These are phyloP conservation scores for Scedosporium apiospermum DNA, from an alignment of 2,329 filamentous ascomycete genomes.

Conservation along the genomic window DNA sequence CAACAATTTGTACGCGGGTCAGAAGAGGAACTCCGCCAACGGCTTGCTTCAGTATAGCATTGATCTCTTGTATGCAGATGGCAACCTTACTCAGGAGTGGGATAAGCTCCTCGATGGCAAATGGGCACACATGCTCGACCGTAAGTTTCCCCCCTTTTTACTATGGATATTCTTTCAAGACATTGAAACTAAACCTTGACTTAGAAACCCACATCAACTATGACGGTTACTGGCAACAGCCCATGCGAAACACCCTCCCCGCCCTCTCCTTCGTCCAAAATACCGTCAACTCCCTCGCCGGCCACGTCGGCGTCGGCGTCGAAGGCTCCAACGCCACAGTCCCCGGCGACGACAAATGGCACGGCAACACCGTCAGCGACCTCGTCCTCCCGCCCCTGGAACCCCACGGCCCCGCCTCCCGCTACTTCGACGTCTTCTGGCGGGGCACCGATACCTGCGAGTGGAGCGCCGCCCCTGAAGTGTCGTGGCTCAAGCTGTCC, in stretches of 20 bases:
- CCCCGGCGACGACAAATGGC: slow-evolving; percentile 45
- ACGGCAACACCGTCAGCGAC: slow-evolving; percentile 38
- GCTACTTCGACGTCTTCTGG: slow-evolving; percentile 56
- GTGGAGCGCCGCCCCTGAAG: slow-evolving; percentile 38
- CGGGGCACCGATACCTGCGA: slow-evolving; percentile 43
- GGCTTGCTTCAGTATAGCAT: slow-evolving; percentile 41
- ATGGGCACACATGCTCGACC: slow-evolving; percentile 54
- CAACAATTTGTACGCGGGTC: slow-evolving; percentile 43
- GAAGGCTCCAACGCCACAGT: slow-evolving; percentile 59
- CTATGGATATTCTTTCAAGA: neutral
- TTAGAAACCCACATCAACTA: slow-evolving; percentile 44
- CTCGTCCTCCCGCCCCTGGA: slow-evolving; percentile 48
- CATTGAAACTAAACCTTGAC: neutral
- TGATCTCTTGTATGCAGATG: slow-evolving; percentile 45
- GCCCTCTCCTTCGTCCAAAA: slow-evolving; percentile 27
- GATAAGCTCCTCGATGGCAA: slow-evolving; percentile 50
- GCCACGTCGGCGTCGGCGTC: slow-evolving; percentile 53
- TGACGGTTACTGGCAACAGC: slow-evolving; percentile 54
- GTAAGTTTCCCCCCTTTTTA: slow-evolving; percentile 16
- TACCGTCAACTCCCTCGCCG: slow-evolving; percentile 46
- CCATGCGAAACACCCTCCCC: slow-evolving; percentile 60
- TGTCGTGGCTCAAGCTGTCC: slow-evolving; percentile 42
- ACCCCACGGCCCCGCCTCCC: slow-evolving; percentile 42
- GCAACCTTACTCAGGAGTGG: slow-evolving; percentile 45
- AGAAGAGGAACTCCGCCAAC: slow-evolving; percentile 48